A percentile compares a stretch with the other conserved stretches of the same genome.
Conservation (phyloP, 1,139 yeast genomes). For the Suhomyces kunorum region DNA sequence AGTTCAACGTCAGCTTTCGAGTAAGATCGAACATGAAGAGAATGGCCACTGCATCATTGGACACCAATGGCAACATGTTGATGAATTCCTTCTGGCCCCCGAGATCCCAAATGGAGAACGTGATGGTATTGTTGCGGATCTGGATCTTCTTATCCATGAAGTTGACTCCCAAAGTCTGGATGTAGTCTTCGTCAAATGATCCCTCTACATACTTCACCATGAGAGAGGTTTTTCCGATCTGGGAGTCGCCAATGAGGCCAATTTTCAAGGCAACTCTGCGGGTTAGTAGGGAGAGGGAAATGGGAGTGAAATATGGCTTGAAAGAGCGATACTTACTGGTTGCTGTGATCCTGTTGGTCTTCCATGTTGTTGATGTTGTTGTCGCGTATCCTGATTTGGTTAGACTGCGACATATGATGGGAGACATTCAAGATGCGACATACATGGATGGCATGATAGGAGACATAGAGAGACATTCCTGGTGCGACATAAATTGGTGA, state of each 20-base stretch:
- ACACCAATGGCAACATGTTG: conserved; percentile 92
- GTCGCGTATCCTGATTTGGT: conserved; percentile 11
- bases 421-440: conserved; percentile 5
- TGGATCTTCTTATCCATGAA: conserved; percentile 91
- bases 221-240: conserved; percentile 94
- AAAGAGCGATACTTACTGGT: conserved; percentile 38
- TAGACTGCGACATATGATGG: neutral
- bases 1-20: conserved; percentile 79
- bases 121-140: conserved; percentile 83
- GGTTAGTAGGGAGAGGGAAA: conserved; percentile 6
- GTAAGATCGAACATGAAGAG: conserved; percentile 92
- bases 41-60: conserved; percentile 91
- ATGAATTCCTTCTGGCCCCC: conserved; percentile 97
- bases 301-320: no score
- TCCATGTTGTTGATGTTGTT: conserved; percentile 13
- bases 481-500: no score
- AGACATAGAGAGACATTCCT: neutral
- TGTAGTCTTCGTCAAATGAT: conserved; percentile 86
- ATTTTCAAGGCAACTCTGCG: conserved; percentile 76
- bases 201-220: conserved; percentile 98
- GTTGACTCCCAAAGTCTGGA: conserved; percentile 93
- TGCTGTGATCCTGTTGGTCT: conserved; percentile 32
- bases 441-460: neutral
- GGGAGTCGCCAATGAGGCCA: conserved; percentile 95
- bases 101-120: conserved; percentile 92